A percentile compares a stretch with the other conserved stretches of the same genome.
Evolutionary conservation across 176 grass and related monocot species (phyloP).

Genomic region (Elaeis guineensis): DNA sequence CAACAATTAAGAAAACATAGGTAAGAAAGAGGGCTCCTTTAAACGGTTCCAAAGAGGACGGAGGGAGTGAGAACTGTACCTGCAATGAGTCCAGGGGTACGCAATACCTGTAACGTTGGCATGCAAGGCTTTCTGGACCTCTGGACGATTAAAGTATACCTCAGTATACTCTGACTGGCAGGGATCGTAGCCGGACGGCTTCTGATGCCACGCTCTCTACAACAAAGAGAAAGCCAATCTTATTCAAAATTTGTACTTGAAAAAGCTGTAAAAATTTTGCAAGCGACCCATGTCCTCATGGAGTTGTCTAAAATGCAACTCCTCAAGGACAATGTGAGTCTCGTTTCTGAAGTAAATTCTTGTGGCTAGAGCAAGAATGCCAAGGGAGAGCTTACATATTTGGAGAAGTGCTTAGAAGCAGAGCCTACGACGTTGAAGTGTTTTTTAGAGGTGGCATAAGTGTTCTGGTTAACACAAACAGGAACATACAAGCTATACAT

Average conservation of each 20-base stretch:
- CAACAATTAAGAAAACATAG: too few species aligned
- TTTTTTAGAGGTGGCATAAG: neutral
- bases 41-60: too few species aligned
- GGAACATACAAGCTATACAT: constrained; percentile 97
- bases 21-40: too few species aligned
- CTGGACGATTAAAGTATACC: constrained; percentile 70
- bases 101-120: constrained; percentile 68
- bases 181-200: constrained; percentile 71
- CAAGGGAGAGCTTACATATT: constrained; percentile 31
- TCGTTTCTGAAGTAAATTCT: too few species aligned
- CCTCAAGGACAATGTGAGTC: too few species aligned
- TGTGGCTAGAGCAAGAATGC: too few species aligned
- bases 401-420: constrained; percentile 47
- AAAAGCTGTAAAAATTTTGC: too few species aligned
- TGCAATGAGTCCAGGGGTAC: constrained; percentile 92
- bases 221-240: neutral
- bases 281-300: constrained; percentile 18
- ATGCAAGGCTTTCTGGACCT: constrained; percentile 84
- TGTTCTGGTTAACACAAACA: constrained; percentile 29
- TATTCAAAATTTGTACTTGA: too few species aligned
- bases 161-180: constrained; percentile 43
- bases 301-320: constrained; percentile 19
- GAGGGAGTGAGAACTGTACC: constrained; percentile 14
- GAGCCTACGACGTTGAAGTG: constrained; percentile 39
- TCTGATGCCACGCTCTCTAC: constrained; percentile 40